Conservation (phyloP, 805 yeast genomes). For the Wickerhamiella kazuoi region DNA sequence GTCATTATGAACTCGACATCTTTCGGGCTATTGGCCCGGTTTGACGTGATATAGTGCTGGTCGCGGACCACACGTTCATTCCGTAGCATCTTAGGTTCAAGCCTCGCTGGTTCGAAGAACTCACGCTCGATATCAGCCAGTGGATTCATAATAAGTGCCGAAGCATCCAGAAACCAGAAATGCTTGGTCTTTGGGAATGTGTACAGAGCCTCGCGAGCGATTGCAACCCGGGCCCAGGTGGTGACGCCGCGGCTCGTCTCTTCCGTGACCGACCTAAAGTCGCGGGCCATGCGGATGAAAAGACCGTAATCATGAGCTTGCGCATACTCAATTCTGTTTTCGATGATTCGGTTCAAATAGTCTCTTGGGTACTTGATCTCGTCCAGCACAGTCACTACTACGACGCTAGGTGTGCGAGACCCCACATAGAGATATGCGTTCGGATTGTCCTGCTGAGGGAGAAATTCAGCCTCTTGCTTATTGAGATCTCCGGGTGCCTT, state of each 20-base stretch:
- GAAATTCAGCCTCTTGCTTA: constrained; percentile 1
- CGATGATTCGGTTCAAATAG: constrained; percentile 50
- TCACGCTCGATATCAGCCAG: constrained; percentile 42
- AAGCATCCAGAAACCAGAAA: constrained; percentile 68
- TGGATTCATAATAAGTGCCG: constrained; percentile 58
- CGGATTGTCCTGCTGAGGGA: constrained; percentile 2
- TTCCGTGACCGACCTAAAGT: constrained; percentile 29
- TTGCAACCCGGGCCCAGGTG: constrained; percentile 46
- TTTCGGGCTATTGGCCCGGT: constrained; percentile 37
- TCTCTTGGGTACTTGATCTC: constrained; percentile 48
- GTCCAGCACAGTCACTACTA: constrained; percentile 71
- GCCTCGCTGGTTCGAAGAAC: constrained; percentile 39
- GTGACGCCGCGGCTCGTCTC: constrained; percentile 11
- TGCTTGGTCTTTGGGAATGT: constrained; percentile 85
- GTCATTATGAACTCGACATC: constrained; percentile 46
- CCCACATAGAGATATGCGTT: constrained; percentile 12
- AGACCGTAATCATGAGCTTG: constrained; percentile 65
- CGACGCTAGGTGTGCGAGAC: constrained; percentile 22
- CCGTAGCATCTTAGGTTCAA: constrained; percentile 45
- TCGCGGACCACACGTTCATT: constrained; percentile 50
- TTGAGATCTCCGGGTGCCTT: constrained; percentile 20
- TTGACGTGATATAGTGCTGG: constrained; percentile 30
- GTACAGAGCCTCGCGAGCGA: constrained; percentile 74
- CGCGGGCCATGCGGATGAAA: constrained; percentile 72
- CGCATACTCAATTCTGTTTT: constrained; percentile 81